Evolutionary conservation across 805 yeast species (phyloP).

Genomic region (Clavispora carvajalis): DNA sequence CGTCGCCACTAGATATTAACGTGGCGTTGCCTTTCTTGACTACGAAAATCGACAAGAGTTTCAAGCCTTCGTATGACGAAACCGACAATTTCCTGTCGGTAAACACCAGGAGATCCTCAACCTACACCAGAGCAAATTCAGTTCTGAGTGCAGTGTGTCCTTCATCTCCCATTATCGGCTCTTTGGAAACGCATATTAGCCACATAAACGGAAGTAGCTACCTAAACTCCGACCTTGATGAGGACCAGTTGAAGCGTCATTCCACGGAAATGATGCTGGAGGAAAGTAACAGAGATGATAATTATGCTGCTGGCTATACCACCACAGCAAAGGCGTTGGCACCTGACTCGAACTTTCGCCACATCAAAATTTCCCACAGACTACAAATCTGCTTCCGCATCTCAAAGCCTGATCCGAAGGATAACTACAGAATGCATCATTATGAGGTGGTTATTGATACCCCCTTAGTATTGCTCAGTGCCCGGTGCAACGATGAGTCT

Average conservation of each 20-base stretch:
- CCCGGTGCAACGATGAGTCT: constrained; percentile 37
- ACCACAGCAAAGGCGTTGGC: constrained; percentile 39
- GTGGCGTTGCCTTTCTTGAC: constrained; percentile 41
- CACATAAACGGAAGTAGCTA: constrained; percentile 14
- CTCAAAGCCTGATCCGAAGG: constrained; percentile 52
- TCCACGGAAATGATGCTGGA: constrained; percentile 27
- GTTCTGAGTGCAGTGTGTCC: constrained; percentile 2
- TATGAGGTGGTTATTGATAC: constrained; percentile 80
- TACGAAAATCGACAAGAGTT: constrained; percentile 28
- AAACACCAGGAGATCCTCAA: background rate
- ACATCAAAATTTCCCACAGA: constrained; percentile 60
- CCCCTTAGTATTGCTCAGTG: constrained; percentile 49
- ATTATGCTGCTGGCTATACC: constrained; percentile 33
- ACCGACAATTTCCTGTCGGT: background rate
- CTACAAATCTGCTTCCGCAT: constrained; percentile 67
- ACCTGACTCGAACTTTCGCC: constrained; percentile 61
- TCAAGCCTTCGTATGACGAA: background rate
- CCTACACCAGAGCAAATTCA: background rate
- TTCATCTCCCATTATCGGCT: constrained; percentile 34
- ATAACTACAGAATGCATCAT: constrained; percentile 51
- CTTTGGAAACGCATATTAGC: constrained; percentile 35
- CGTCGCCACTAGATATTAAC: constrained; percentile 40
- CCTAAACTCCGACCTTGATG: constrained; percentile 7
- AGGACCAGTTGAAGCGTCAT: constrained; percentile 26
- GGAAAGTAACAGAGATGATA: constrained; percentile 21